Percentiles rank a stretch among this genome's conserved stretches.
These are phyloP conservation scores for Alternaria solani DNA, from an alignment of 2,329 filamentous ascomycete genomes.

Conservation along the genomic window DNA sequence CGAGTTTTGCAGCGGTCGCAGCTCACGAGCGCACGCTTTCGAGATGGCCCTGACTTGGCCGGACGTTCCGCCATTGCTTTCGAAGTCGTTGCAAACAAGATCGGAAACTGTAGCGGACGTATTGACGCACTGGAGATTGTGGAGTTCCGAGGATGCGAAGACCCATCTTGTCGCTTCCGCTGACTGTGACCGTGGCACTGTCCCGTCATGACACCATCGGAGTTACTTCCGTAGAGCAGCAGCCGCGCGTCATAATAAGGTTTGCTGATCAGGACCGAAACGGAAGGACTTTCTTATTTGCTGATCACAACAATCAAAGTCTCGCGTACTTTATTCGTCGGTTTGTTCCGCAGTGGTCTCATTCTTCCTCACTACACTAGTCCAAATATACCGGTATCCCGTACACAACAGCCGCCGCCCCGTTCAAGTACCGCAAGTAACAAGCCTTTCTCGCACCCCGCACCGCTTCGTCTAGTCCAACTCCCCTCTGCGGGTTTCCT, in stretches of 20 bases:
- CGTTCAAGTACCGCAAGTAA: constrained; percentile 88
- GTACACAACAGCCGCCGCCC: constrained; percentile 92
- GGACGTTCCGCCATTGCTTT: constrained; percentile 23
- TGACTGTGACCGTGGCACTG: constrained; percentile 7
- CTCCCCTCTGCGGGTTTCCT: constrained; percentile 36
- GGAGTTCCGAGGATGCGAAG: constrained; percentile 12
- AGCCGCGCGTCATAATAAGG: constrained; percentile 4
- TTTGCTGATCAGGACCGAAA: constrained; percentile 3
- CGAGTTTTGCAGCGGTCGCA: constrained; percentile 44
- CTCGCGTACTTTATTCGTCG: not conserved
- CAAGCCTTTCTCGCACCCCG: constrained; percentile 78
- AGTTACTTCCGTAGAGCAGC: constrained; percentile 14
- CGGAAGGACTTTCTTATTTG: not conserved
- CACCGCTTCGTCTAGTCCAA: constrained; percentile 79
- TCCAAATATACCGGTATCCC: constrained; percentile 88
- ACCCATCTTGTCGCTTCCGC: not conserved
- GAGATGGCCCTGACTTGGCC: constrained; percentile 28
- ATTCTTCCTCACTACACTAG: constrained; percentile 19
- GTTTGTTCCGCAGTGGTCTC: not conserved
- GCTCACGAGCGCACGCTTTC: constrained; percentile 42
- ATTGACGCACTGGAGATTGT: constrained; percentile 7
- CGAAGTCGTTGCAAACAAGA: not conserved
- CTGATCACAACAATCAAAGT: constrained; percentile 1
- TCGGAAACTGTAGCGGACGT: constrained; percentile 3
- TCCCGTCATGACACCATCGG: constrained; percentile 6